Evolutionary conservation across 257 asterid genomes (phyloP).

Genomic region (Przewalskia tangutica): DNA sequence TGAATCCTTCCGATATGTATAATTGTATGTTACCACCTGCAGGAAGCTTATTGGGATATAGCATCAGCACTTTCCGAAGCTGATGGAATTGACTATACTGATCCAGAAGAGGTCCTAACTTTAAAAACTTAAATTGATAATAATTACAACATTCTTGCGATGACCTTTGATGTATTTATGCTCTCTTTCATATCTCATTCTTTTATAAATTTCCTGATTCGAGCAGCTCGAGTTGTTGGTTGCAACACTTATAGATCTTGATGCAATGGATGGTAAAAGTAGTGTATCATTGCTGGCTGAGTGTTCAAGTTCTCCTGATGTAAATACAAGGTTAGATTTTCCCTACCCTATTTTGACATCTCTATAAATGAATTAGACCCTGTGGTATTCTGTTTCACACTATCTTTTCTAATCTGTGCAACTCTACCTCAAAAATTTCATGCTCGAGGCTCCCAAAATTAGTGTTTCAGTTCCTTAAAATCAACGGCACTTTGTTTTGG

Average conservation of each 20-base stretch:
- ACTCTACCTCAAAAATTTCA: not conserved
- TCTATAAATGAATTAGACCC: not conserved
- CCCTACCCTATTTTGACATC: not conserved
- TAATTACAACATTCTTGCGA: not conserved
- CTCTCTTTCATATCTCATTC: not conserved
- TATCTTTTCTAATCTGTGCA: not conserved
- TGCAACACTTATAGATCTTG: constrained; percentile 83
- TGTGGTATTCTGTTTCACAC: not conserved
- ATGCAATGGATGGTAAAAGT: constrained; percentile 96
- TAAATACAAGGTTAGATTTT: constrained; percentile 57
- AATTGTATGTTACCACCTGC: constrained; percentile 4
- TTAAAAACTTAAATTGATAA: not conserved
- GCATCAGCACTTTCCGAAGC: constrained; percentile 95
- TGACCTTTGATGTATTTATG: not conserved
- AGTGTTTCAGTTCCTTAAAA: not conserved
- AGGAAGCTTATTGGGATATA: constrained; percentile 86
- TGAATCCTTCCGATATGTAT: not conserved
- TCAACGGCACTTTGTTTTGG: not conserved
- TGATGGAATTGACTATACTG: constrained; percentile 86
- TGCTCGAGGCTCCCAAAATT: not conserved
- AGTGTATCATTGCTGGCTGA: constrained; percentile 73
- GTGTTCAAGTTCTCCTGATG: constrained; percentile 92
- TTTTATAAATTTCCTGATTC: constrained; percentile 8
- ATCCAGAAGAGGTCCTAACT: constrained; percentile 79
- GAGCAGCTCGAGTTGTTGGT: constrained; percentile 79